phyloP scores from a whole-genome alignment of 2,329 filamentous ascomycete species.

The Stagonosporopsis rhizophila region DNA sequence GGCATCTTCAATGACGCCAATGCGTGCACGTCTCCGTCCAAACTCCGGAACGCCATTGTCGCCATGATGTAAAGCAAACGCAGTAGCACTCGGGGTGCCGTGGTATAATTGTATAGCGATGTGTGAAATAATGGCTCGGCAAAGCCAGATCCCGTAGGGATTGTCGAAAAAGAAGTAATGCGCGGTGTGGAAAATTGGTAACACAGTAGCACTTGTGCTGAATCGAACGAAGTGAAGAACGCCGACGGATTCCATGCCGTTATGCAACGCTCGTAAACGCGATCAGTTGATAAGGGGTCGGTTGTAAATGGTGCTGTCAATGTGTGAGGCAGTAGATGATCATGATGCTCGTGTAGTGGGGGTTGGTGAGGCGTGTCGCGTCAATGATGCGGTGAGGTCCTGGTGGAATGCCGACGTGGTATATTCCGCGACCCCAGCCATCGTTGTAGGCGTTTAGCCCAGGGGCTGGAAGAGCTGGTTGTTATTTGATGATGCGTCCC shows the following conservation, averaged over 20 bases:
- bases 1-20: neutral
- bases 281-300: slow-evolving; percentile 24
- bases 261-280: slow-evolving; percentile 49
- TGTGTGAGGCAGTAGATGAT: slow-evolving; percentile 41
- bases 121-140: slow-evolving; percentile 23
- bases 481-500: slow-evolving; percentile 47
- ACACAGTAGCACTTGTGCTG: slow-evolving; percentile 34
- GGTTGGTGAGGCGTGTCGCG: slow-evolving; percentile 36
- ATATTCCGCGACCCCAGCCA: slow-evolving; percentile 27
- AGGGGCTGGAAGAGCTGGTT: slow-evolving; percentile 32
- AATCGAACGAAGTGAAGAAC: slow-evolving; percentile 39
- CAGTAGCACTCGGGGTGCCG: slow-evolving; percentile 15
- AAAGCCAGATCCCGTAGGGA: slow-evolving; percentile 25
- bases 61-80: slow-evolving; percentile 19
- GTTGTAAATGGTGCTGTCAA: slow-evolving; percentile 23
- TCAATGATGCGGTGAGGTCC: slow-evolving; percentile 41
- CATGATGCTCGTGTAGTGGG: slow-evolving; percentile 45
- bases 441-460: slow-evolving; percentile 17
- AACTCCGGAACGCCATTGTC: slow-evolving; percentile 17
- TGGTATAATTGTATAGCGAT: slow-evolving; percentile 16
- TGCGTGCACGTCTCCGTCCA: neutral
- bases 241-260: slow-evolving; percentile 39
- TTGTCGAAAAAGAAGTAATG: slow-evolving; percentile 21
- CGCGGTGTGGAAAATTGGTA: slow-evolving; percentile 20
- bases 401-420: slow-evolving; percentile 39